Conservation (phyloP, 2,329 filamentous ascomycete species). For the Phyllosticta ampelicida region DNA sequence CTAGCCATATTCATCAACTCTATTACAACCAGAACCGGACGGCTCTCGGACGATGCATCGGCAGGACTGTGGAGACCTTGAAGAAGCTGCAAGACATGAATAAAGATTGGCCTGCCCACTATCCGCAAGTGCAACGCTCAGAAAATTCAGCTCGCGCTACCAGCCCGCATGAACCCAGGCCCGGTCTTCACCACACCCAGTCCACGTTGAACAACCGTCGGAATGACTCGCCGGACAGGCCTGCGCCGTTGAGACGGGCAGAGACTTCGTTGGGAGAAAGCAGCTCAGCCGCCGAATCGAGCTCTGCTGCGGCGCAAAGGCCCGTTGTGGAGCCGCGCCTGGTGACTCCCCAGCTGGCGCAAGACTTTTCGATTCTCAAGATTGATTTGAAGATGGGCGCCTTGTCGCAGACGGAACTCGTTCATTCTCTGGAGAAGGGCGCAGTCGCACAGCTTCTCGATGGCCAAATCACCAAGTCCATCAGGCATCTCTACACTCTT, state of each 20-base stretch:
- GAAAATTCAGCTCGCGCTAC: constrained; percentile 30
- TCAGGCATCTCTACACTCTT: constrained; percentile 77
- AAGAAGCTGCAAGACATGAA: constrained; percentile 83
- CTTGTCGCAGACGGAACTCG: constrained; percentile 76
- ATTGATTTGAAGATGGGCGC: constrained; percentile 84
- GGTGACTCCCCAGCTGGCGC: constrained; percentile 82
- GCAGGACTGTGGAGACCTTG: constrained; percentile 72
- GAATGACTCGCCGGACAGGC: constrained; percentile 33
- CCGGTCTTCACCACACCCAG: constrained; percentile 52
- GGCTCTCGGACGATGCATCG: constrained; percentile 78
- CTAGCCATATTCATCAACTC: constrained; percentile 81
- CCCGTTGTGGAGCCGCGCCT: constrained; percentile 62
- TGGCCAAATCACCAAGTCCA: constrained; percentile 86
- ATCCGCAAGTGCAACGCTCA: constrained; percentile 63
- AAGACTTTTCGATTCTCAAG: constrained; percentile 93
- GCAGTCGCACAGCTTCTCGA: constrained; percentile 86
- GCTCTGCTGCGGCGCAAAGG: constrained; percentile 55
- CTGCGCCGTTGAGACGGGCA: constrained; percentile 52
- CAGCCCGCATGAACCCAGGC: constrained; percentile 37
- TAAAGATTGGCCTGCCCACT: constrained; percentile 83
- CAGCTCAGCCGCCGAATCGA: constrained; percentile 56
- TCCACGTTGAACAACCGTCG: constrained; percentile 45
- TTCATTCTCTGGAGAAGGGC: constrained; percentile 86
- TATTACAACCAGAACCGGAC: constrained; percentile 91
- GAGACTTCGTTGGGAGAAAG: constrained; percentile 58